Evolutionary conservation across 148 eudicot species (phyloP).

Genomic region (Spergularia marina): DNA sequence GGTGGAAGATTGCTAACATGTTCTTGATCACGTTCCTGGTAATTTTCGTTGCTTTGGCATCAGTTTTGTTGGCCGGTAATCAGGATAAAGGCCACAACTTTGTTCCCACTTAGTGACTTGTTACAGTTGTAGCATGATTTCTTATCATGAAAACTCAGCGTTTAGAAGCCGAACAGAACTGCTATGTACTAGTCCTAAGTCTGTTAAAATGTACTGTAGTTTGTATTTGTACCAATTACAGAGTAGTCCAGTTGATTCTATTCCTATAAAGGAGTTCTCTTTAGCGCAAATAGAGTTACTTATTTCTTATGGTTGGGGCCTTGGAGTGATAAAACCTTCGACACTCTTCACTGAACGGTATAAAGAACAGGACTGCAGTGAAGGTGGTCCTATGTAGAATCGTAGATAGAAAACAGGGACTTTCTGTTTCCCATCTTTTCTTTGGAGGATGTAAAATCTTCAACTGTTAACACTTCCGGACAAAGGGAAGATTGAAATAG

Average conservation of each 20-base stretch:
- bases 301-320: neutral
- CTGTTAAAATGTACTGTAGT: neutral
- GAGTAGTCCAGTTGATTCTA: neutral
- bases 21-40: conserved; percentile 29
- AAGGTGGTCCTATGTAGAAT: no score
- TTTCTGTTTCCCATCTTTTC: no score
- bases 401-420: no score
- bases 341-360: no score
- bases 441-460: no score
- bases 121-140: conserved; percentile 8
- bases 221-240: conserved; percentile 13
- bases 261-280: neutral
- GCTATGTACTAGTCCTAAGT: neutral
- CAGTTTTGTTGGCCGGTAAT: conserved; percentile 38
- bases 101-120: conserved; percentile 72
- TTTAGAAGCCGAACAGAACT: conserved; percentile 9
- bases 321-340: no score
- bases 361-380: no score
- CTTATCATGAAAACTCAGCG: conserved; percentile 16
- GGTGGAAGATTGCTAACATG: conserved; percentile 27
- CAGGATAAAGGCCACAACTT: conserved; percentile 40
- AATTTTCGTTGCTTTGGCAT: conserved; percentile 38
- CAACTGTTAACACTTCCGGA: no score
- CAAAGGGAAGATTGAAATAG: no score
- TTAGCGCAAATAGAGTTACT: neutral